Evolutionary conservation across 371 early-diverging fungal species (phyloP).

Genomic region (Mortierella sp.): DNA sequence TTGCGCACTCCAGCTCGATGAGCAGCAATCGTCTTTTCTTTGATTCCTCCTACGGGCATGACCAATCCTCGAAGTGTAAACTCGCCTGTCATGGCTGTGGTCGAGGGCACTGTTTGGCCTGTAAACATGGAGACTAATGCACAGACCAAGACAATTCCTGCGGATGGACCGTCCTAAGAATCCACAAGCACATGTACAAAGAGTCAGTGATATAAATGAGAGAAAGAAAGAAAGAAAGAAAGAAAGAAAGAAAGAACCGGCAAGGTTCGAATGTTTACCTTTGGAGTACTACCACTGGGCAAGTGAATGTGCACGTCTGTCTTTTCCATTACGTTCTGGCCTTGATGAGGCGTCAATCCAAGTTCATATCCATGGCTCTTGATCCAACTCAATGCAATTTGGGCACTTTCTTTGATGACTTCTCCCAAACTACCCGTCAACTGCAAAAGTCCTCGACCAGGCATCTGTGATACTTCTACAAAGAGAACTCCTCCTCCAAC

Average conservation of each 20-base stretch:
- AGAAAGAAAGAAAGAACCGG: no score
- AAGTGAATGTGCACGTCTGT: constrained; percentile 86
- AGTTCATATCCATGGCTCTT: constrained; percentile 74
- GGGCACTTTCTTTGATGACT: constrained; percentile 90
- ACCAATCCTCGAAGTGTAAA: constrained; percentile 87
- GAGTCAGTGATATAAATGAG: background rate
- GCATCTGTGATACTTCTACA: constrained; percentile 82
- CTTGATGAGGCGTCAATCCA: constrained; percentile 58
- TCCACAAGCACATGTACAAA: background rate
- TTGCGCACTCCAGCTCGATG: constrained; percentile 82
- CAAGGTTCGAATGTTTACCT: constrained; percentile 56
- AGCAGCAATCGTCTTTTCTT: constrained; percentile 88
- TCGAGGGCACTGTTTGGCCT: constrained; percentile 63
- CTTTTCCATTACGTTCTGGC: constrained; percentile 51
- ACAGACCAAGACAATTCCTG: constrained; percentile 78
- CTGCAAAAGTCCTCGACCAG: constrained; percentile 76
- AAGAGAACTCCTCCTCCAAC: constrained; percentile 84
- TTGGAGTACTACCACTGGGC: constrained; percentile 83
- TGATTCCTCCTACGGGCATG: constrained; percentile 87
- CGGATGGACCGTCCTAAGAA: constrained; percentile 79
- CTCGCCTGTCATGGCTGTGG: constrained; percentile 89
- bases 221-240: no score
- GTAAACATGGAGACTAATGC: constrained; percentile 83
- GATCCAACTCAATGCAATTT: constrained; percentile 84
- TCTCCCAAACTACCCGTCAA: constrained; percentile 88